Percentiles rank a stretch among this genome's conserved stretches.
These are phyloP conservation scores for Trichoderma afroharzianum DNA, from an alignment of 2,329 filamentous ascomycete species.

Conservation along the genomic window DNA sequence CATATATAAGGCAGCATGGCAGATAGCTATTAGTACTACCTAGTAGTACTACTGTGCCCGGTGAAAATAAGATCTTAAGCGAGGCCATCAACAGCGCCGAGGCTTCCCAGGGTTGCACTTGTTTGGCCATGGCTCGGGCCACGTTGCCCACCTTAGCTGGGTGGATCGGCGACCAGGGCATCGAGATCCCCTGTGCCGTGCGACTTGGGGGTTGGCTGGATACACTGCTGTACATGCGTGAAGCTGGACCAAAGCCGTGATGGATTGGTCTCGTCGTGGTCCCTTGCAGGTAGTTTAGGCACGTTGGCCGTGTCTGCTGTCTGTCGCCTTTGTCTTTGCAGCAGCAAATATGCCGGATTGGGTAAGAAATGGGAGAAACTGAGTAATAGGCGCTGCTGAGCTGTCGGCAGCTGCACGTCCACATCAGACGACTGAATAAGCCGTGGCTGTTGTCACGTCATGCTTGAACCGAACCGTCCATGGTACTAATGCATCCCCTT, in stretches of 20 bases:
- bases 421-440: constrained; percentile 3
- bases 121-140: constrained; percentile 8
- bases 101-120: constrained; percentile 1
- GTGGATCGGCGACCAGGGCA: constrained; percentile 3
- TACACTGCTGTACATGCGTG: not conserved
- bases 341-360: not conserved
- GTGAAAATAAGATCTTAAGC: not conserved
- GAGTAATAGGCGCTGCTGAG: not conserved
- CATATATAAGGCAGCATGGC: not conserved
- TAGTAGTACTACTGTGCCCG: not conserved
- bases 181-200: not conserved
- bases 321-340: not conserved
- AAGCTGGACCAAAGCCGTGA: not conserved
- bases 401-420: not conserved
- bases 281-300: not conserved
- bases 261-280: not conserved
- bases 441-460: not conserved
- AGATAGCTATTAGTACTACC: not conserved
- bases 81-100: not conserved
- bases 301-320: not conserved
- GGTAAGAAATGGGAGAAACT: constrained; percentile 4
- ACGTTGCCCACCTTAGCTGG: constrained; percentile 11
- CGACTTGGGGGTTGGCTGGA: not conserved
- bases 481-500: not conserved
- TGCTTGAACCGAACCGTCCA: not conserved